A percentile compares a stretch with the other conserved stretches of the same genome.
Evolutionary conservation across 495 filamentous ascomycete genomes (phyloP).

Genomic region (Apodospora peruviana): DNA sequence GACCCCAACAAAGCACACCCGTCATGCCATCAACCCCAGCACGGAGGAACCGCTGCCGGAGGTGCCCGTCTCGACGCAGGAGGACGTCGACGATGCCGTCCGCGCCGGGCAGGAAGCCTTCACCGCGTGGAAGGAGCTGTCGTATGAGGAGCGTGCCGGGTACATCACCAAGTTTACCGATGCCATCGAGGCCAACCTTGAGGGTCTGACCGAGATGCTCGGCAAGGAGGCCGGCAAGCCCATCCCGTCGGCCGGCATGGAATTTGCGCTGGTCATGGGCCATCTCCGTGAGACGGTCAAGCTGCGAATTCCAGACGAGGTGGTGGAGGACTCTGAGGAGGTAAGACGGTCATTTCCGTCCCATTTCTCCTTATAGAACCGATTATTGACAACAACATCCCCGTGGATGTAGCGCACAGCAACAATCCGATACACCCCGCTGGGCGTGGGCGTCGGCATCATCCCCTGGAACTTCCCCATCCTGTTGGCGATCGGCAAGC

Average conservation of each 20-base stretch:
- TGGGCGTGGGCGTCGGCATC: constrained; percentile 49
- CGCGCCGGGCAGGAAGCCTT: constrained; percentile 35
- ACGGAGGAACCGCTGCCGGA: constrained; percentile 35
- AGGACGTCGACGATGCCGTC: constrained; percentile 44
- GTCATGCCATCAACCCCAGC: constrained; percentile 33
- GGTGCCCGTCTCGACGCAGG: constrained; percentile 28
- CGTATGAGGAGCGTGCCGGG: constrained; percentile 39
- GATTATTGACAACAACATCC: background rate
- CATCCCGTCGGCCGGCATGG: constrained; percentile 3
- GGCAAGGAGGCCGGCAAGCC: constrained; percentile 19
- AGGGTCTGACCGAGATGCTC: constrained; percentile 24
- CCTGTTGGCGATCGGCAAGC: constrained; percentile 47
- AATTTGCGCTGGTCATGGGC: constrained; percentile 19
- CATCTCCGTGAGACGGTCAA: constrained; percentile 1
- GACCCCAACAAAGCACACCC: background rate
- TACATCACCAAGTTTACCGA: constrained; percentile 44
- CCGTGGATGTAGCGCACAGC: constrained; percentile 17
- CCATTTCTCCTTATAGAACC: background rate
- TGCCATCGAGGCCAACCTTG: constrained; percentile 23
- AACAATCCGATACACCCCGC: constrained; percentile 39
- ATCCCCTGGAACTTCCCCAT: constrained; percentile 60
- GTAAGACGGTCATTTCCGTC: background rate
- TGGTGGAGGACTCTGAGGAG: constrained; percentile 41
- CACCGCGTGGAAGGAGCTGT: constrained; percentile 30
- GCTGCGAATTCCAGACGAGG: constrained; percentile 9